These are phyloP conservation scores for Euphrasia arctica DNA, from an alignment of 305 asterid species.

Conservation along the genomic window DNA sequence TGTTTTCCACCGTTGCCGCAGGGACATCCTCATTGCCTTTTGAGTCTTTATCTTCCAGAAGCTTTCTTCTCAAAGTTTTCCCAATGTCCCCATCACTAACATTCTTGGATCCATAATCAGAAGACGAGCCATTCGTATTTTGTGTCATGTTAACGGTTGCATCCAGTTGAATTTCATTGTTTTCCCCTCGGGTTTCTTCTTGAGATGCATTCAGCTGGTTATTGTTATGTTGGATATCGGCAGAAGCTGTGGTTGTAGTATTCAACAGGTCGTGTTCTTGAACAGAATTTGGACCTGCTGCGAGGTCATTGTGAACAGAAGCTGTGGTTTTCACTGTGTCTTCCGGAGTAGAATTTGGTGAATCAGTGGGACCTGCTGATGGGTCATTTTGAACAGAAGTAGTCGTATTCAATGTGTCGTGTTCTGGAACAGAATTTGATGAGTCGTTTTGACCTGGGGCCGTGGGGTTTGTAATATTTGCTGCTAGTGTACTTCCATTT, in stretches of 20 bases:
- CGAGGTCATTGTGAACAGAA: slow-evolving; percentile 34
- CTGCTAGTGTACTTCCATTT: slow-evolving; percentile 38
- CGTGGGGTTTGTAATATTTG: slow-evolving; percentile 31
- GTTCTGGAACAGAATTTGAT: slow-evolving; percentile 35
- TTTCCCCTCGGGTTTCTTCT: slow-evolving; percentile 37
- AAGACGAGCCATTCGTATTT: slow-evolving; percentile 34
- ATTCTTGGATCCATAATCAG: slow-evolving; percentile 47
- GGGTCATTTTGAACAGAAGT: slow-evolving; percentile 34
- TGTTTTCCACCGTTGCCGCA: slow-evolving; percentile 82
- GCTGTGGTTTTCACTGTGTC: slow-evolving; percentile 38
- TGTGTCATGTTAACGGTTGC: slow-evolving; percentile 42
- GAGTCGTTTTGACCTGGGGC: not conserved
- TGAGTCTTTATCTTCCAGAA: slow-evolving; percentile 59
- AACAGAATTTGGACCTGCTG: slow-evolving; percentile 39
- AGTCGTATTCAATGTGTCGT: slow-evolving; percentile 36
- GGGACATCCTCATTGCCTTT: slow-evolving; percentile 41
- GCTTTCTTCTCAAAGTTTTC: slow-evolving; percentile 63
- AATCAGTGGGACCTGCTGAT: slow-evolving; percentile 22
- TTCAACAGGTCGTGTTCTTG: slow-evolving; percentile 39
- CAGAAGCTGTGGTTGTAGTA: slow-evolving; percentile 37
- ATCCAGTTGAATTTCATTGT: slow-evolving; percentile 43
- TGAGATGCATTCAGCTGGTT: slow-evolving; percentile 45
- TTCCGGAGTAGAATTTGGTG: slow-evolving; percentile 33
- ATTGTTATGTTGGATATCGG: slow-evolving; percentile 37
- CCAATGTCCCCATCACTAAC: slow-evolving; percentile 38